These are phyloP conservation scores for Populus hybrid DNA, from an alignment of 441 rosid species.

Conservation along the genomic window DNA sequence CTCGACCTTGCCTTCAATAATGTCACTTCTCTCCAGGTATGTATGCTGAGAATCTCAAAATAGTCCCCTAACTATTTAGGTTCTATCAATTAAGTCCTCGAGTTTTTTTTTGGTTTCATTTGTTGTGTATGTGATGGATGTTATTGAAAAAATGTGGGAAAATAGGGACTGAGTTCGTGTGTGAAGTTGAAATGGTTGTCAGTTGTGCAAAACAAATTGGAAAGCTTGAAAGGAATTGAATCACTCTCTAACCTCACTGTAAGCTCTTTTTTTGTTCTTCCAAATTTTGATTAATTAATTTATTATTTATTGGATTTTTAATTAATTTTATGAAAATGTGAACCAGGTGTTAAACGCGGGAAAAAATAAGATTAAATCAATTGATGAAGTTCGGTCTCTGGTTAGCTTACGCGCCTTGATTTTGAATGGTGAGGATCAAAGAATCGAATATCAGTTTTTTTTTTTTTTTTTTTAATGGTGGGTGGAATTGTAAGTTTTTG, in stretches of 20 bases:
- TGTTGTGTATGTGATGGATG: neutral
- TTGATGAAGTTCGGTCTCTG: constrained; percentile 68
- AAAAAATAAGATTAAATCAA: constrained; percentile 74
- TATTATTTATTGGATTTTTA: neutral
- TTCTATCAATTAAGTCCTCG: neutral
- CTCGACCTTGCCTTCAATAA: constrained; percentile 82
- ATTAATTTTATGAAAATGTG: neutral
- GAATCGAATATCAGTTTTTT: neutral
- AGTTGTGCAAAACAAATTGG: constrained; percentile 74
- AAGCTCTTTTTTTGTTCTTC: constrained; percentile 13
- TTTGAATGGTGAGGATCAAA: constrained; percentile 58
- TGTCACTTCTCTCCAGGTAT: constrained; percentile 74
- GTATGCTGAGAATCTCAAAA: neutral
- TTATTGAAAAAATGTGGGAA: constrained; percentile 3
- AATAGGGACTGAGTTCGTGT: constrained; percentile 67
- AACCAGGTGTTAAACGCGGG: constrained; percentile 83
- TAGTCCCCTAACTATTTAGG: neutral
- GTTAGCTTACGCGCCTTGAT: constrained; percentile 76
- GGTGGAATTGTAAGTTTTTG: neutral
- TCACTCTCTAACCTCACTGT: constrained; percentile 66
- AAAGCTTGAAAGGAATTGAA: constrained; percentile 74
- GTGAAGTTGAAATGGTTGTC: constrained; percentile 83
- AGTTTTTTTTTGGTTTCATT: neutral
- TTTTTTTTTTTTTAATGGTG: neutral
- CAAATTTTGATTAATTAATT: neutral